A percentile compares a stretch with the other conserved stretches of the same genome.
Evolutionary conservation across 306 rosid genomes (phyloP).

Genomic region (Gleditsia sinensis): DNA sequence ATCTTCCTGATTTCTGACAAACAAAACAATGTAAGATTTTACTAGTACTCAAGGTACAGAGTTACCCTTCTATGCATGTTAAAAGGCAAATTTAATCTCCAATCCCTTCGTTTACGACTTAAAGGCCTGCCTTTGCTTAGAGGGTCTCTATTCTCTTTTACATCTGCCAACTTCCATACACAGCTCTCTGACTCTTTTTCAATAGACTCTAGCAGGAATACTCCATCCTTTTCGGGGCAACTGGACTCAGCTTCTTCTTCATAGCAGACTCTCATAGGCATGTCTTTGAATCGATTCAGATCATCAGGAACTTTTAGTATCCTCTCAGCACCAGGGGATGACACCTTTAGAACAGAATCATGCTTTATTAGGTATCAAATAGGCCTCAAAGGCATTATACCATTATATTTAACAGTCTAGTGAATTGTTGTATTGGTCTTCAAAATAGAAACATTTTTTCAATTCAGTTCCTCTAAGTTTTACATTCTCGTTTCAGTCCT

Average conservation of each 20-base stretch:
- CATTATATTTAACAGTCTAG: no score
- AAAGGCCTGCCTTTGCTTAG: constrained; percentile 76
- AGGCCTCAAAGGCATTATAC: constrained; percentile 20
- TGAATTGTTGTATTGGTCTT: no score
- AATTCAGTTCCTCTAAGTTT: no score
- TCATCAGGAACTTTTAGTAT: constrained; percentile 81
- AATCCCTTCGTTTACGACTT: constrained; percentile 77
- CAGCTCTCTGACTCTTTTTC: constrained; percentile 64
- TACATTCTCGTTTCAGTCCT: no score
- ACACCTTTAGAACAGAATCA: constrained; percentile 58
- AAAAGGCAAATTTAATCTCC: constrained; percentile 86
- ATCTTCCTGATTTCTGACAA: constrained; percentile 25
- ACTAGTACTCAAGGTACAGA: constrained; percentile 55
- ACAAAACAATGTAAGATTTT: constrained; percentile 35
- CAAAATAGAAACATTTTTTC: no score
- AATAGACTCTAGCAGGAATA: constrained; percentile 63
- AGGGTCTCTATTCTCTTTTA: constrained; percentile 80
- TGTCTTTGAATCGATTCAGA: constrained; percentile 69
- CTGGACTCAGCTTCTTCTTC: constrained; percentile 52
- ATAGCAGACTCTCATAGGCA: constrained; percentile 76
- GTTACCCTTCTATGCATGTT: constrained; percentile 64
- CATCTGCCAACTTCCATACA: constrained; percentile 88
- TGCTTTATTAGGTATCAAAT: constrained; percentile 28
- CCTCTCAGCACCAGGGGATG: constrained; percentile 93
- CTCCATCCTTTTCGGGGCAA: constrained; percentile 55